These are phyloP conservation scores for Populus hybrid DNA, from an alignment of 441 rosid species.

Conservation along the genomic window DNA sequence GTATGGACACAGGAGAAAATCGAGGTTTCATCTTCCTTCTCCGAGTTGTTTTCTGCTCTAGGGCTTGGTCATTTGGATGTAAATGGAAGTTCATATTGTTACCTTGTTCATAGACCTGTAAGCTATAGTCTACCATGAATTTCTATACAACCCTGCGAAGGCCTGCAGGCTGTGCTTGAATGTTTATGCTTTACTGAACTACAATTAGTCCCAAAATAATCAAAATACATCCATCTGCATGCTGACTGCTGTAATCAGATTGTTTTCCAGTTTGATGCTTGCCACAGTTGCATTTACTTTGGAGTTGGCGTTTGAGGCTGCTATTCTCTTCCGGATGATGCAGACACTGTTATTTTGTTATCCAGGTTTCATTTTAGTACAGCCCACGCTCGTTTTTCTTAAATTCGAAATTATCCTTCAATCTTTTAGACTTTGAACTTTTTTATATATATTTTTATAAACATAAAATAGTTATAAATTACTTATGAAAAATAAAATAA, in stretches of 20 bases:
- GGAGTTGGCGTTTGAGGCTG: not conserved
- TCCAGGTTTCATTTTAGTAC: no score
- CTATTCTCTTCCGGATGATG: not conserved
- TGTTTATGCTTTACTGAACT: not conserved
- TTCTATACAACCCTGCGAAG: not conserved
- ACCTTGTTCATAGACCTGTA: not conserved
- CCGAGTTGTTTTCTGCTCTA: not conserved
- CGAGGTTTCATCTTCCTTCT: conserved; percentile 37
- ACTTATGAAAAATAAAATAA: no score
- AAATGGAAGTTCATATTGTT: not conserved
- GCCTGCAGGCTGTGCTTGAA: not conserved
- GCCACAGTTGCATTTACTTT: not conserved
- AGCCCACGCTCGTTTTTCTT: not conserved
- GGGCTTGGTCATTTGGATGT: not conserved
- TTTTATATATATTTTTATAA: no score
- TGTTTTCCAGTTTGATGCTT: not conserved
- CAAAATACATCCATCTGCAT: not conserved
- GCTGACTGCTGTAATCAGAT: not conserved
- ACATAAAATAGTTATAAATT: no score
- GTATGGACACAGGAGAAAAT: conserved; percentile 35
- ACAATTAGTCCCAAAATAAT: not conserved
- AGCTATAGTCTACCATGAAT: not conserved
- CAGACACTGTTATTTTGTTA: not conserved
- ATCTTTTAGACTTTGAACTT: no score
- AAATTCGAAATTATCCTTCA: no score